These are phyloP conservation scores for Mesotaenium endlicherianum DNA, from an alignment of 139 green algal genomes.

Conservation along the genomic window DNA sequence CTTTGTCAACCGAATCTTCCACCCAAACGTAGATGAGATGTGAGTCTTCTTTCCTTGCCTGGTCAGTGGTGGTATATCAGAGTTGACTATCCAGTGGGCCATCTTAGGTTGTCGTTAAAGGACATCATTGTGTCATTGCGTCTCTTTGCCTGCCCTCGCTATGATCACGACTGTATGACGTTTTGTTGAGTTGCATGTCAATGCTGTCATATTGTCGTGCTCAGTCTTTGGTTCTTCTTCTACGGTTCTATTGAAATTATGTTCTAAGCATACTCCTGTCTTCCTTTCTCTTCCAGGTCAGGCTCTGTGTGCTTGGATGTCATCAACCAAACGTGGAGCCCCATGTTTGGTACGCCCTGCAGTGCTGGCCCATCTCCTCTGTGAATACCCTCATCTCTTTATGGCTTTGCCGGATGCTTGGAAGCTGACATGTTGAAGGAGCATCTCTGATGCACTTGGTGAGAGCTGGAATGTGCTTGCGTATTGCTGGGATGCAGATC, in stretches of 20 bases:
- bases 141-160: background rate
- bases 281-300: conserved; percentile 54
- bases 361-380: background rate
- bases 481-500: conserved; percentile 56
- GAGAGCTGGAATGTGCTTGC: background rate
- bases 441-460: background rate
- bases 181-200: conserved; percentile 2
- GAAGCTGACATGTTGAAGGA: background rate
- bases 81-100: too few relatives aligned
- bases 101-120: background rate
- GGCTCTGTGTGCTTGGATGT: conserved; percentile 97
- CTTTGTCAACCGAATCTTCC: conserved; percentile 97
- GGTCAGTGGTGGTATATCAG: too few relatives aligned
- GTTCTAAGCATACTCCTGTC: background rate
- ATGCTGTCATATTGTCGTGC: too few relatives aligned
- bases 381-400: too few relatives aligned
- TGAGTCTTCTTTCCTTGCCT: conserved; percentile 39
- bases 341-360: conserved; percentile 86
- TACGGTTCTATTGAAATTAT: too few relatives aligned
- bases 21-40: conserved; percentile 97
- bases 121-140: background rate
- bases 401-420: background rate
- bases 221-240: too few relatives aligned
- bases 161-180: background rate
- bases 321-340: conserved; percentile 99